Evolutionary conservation across 2,329 filamentous ascomycete species (phyloP).

Genomic region (Tolypocladium amazonense): DNA sequence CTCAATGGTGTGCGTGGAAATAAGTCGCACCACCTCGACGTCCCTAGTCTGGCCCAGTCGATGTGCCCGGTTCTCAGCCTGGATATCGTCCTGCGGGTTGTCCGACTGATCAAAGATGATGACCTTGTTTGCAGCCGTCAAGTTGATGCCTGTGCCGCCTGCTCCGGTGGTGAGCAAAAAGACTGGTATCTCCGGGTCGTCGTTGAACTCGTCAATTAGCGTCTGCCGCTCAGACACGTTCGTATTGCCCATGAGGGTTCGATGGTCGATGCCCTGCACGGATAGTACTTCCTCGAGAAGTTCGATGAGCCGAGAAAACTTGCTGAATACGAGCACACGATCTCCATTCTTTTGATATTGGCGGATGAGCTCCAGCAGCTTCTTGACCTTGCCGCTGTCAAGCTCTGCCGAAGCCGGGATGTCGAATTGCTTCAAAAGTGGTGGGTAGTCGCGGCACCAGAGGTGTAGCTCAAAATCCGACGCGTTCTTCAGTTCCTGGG

Average conservation of each 20-base stretch:
- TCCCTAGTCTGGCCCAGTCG: conserved; percentile 83
- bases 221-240: conserved; percentile 74
- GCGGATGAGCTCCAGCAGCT: conserved; percentile 63
- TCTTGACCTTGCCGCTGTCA: conserved; percentile 72
- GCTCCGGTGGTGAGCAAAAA: conserved; percentile 91
- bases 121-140: conserved; percentile 93
- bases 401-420: conserved; percentile 42
- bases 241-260: conserved; percentile 78
- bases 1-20: conserved; percentile 76
- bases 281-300: conserved; percentile 77
- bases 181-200: conserved; percentile 66
- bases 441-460: conserved; percentile 49
- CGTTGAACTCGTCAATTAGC: conserved; percentile 79
- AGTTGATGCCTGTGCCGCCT: conserved; percentile 92
- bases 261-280: conserved; percentile 61
- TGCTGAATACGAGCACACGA: conserved; percentile 81
- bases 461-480: conserved; percentile 57
- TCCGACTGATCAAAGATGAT: conserved; percentile 96
- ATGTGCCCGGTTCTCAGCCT: conserved; percentile 94
- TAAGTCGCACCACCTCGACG: conserved; percentile 81
- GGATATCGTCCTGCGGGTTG: conserved; percentile 96
- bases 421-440: conserved; percentile 42
- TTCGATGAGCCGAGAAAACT: conserved; percentile 86
- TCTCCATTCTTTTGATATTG: conserved; percentile 72
- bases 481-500: conserved; percentile 44